These are phyloP conservation scores for Carex pumila DNA, from an alignment of 176 grass and related monocot genomes.

Conservation along the genomic window DNA sequence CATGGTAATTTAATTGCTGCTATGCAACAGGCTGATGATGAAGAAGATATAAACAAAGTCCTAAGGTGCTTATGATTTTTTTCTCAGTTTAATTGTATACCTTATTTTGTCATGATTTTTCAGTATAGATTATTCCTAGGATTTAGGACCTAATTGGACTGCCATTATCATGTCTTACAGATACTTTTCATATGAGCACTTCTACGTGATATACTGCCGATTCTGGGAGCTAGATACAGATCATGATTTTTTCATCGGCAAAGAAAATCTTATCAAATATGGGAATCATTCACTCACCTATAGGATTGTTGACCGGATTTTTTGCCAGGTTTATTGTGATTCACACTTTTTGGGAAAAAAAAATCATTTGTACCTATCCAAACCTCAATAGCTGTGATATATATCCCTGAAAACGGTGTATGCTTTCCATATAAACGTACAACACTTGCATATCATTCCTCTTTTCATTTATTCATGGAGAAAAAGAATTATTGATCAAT, in stretches of 20 bases:
- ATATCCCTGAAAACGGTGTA: not conserved
- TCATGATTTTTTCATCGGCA: constrained; percentile 93
- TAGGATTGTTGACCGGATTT: constrained; percentile 98
- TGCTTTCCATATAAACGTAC: not conserved
- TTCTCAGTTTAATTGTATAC: not conserved
- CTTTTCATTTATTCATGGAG: not conserved
- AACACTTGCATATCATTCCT: not conserved
- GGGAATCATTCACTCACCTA: constrained; percentile 95
- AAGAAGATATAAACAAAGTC: constrained; percentile 98
- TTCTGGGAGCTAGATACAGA: constrained; percentile 98
- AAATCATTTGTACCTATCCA: not conserved
- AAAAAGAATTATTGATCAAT: not conserved
- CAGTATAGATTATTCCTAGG: not conserved
- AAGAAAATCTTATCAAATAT: constrained; percentile 95
- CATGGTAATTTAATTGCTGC: constrained; percentile 84
- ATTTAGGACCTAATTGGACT: not conserved
- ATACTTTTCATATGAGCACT: constrained; percentile 96
- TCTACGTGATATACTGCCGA: constrained; percentile 97
- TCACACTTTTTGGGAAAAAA: not conserved
- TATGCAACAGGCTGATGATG: constrained; percentile 79
- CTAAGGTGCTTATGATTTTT: constrained; percentile 40
- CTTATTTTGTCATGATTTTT: not conserved
- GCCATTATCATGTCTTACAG: constrained; percentile 29
- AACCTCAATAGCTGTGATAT: not conserved
- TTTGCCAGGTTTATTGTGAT: constrained; percentile 53